Evolutionary conservation across 768 basidiomycete genomes (phyloP).

Genomic region (Russula abietina): DNA sequence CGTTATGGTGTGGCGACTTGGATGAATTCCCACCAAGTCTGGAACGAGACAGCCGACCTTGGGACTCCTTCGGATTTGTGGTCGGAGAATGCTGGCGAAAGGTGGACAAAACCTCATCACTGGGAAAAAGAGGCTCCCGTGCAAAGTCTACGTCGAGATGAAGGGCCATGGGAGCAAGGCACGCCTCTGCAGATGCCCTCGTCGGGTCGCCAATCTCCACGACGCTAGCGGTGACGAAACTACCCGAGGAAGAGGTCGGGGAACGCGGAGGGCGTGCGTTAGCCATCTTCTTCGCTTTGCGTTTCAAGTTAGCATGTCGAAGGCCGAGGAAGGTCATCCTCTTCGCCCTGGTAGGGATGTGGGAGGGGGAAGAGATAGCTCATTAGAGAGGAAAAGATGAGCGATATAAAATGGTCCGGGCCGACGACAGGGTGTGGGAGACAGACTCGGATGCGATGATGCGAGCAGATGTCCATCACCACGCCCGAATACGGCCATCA

Average conservation of each 20-base stretch:
- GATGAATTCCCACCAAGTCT: background rate
- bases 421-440: background rate
- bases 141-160: conserved; percentile 15
- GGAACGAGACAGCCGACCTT: background rate
- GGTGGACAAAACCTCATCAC: background rate
- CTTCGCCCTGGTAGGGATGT: background rate
- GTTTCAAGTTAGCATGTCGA: conserved; percentile 22
- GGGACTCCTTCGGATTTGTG: background rate
- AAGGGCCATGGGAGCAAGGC: background rate
- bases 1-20: background rate
- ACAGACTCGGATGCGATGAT: conserved; percentile 2
- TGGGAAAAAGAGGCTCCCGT: conserved; percentile 15
- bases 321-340: conserved; percentile 19
- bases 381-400: background rate
- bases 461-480: background rate
- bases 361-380: background rate
- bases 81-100: background rate
- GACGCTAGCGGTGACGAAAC: conserved; percentile 5
- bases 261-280: background rate
- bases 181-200: background rate
- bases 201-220: conserved; percentile 19
- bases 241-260: conserved; percentile 1
- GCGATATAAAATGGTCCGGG: background rate
- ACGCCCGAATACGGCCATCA: conserved; percentile 8
- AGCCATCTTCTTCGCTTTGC: conserved; percentile 23